Conservation (phyloP, 2,329 filamentous ascomycete species). For the Microsporum canis region DNA sequence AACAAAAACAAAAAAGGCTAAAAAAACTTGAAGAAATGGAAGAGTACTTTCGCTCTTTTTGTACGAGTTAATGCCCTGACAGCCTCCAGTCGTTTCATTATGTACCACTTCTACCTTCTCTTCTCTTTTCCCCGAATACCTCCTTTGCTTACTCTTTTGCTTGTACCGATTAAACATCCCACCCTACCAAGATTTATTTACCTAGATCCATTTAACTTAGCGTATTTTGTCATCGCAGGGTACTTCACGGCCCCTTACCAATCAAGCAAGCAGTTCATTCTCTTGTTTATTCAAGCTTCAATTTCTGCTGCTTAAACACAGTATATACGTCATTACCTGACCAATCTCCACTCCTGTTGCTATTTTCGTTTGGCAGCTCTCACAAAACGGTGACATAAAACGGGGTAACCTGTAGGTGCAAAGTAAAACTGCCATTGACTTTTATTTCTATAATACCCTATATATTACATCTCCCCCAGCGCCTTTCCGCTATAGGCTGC, state of each 20-base stretch:
- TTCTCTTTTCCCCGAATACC: background rate
- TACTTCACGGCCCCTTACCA: background rate
- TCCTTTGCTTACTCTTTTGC: background rate
- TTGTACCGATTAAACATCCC: background rate
- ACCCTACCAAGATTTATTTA: background rate
- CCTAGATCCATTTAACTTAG: constrained; percentile 1
- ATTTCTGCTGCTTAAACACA: background rate
- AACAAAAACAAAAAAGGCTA: background rate
- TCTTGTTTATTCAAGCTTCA: background rate
- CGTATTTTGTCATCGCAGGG: background rate
- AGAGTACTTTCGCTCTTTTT: background rate
- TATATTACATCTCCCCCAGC: background rate
- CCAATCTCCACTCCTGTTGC: background rate
- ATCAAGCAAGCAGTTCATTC: background rate
- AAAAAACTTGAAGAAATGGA: background rate
- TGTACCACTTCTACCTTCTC: constrained; percentile 1
- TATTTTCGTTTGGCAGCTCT: background rate
- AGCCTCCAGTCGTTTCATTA: background rate
- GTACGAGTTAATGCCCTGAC: background rate
- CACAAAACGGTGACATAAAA: background rate
- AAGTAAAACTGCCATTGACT: background rate
- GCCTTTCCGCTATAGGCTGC: background rate
- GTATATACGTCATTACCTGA: background rate
- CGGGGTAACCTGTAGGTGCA: background rate
- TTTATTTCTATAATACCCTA: background rate